Evolutionary conservation across 2,329 filamentous ascomycete species (phyloP).

Genomic region (Tolypocladium cylindrosporum): DNA sequence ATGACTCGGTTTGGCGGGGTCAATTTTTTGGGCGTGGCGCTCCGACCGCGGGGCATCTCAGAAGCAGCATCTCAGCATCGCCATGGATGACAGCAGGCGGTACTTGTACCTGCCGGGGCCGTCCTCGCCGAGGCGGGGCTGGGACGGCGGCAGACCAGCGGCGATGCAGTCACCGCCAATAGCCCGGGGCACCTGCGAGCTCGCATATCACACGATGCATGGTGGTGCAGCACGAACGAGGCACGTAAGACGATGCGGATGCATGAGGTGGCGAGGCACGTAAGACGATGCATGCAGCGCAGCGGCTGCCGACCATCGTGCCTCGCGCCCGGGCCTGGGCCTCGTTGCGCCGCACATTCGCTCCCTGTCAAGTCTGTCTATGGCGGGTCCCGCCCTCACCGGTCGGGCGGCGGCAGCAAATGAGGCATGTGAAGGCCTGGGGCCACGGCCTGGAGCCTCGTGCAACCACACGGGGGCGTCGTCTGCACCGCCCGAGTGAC

Average conservation of each 20-base stretch:
- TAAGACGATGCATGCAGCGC: background rate
- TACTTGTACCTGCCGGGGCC: background rate
- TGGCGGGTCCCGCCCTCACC: background rate
- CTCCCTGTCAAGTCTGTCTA: background rate
- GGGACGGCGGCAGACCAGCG: background rate
- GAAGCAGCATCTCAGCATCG: background rate
- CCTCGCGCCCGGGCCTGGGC: background rate
- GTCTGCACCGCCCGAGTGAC: background rate
- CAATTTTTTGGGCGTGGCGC: background rate
- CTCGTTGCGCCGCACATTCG: background rate
- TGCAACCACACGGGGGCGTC: background rate
- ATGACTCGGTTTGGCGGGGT: conserved; percentile 12
- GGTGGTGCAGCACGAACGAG: background rate
- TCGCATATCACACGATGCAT: background rate
- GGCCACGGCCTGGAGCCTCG: background rate
- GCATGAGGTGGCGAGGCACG: background rate
- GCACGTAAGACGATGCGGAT: no score
- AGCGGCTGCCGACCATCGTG: background rate
- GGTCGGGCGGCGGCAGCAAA: background rate
- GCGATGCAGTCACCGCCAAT: background rate
- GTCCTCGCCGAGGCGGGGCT: background rate
- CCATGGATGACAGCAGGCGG: background rate
- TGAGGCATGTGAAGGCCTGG: background rate
- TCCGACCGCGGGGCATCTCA: conserved; percentile 2
- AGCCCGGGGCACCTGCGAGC: background rate